Evolutionary conservation across 2,329 filamentous ascomycete species (phyloP).

Genomic region (Talaromyces sp.): DNA sequence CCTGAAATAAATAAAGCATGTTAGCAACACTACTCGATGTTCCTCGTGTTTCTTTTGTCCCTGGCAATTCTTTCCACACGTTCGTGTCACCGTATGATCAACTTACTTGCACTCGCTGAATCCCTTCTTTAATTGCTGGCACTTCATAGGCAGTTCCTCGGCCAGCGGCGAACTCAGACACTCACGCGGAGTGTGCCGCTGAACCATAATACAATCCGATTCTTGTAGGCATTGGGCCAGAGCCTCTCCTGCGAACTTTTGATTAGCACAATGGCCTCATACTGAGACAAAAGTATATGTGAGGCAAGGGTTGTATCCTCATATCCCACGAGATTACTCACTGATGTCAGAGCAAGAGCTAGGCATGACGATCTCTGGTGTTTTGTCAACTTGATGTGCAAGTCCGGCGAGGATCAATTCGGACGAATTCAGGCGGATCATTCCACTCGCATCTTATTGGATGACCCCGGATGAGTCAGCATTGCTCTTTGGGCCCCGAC

Average conservation of each 20-base stretch:
- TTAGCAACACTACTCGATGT: conserved; percentile 9
- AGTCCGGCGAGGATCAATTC: not conserved
- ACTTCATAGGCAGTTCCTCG: conserved; percentile 80
- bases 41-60: not conserved
- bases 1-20: conserved; percentile 24
- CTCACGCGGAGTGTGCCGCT: conserved; percentile 82
- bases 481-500: conserved; percentile 3
- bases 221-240: conserved; percentile 93
- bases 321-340: conserved; percentile 53
- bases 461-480: conserved; percentile 39
- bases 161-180: conserved; percentile 82
- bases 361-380: conserved; percentile 65
- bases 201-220: conserved; percentile 92
- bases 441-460: conserved; percentile 18
- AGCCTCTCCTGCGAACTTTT: conserved; percentile 68
- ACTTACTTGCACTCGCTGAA: conserved; percentile 84
- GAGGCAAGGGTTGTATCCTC: not conserved
- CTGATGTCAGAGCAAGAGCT: conserved; percentile 96
- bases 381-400: not conserved
- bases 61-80: not conserved
- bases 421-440: conserved; percentile 24
- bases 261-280: conserved; percentile 18
- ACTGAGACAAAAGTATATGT: not conserved
- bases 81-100: not conserved
- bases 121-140: conserved; percentile 89